phyloP scores from a whole-genome alignment of 1,139 yeast species.

The Sugiyamaella grinbergsii region DNA sequence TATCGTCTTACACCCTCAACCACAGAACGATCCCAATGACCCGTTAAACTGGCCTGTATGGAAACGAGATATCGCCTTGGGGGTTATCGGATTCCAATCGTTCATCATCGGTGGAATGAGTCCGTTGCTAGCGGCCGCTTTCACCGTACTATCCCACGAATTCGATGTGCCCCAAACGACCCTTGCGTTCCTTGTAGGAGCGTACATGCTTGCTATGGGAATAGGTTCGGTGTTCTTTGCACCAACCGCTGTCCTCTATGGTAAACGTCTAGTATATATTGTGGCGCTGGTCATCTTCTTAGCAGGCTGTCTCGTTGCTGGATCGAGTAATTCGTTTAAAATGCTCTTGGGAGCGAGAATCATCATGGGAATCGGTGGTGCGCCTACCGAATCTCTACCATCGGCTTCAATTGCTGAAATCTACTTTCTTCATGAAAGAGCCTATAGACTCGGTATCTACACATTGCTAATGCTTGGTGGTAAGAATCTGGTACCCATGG shows the following conservation, averaged over 20 bases:
- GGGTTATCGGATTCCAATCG: constrained; percentile 59
- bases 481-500: constrained; percentile 59
- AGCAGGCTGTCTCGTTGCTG: constrained; percentile 60
- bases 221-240: constrained; percentile 60
- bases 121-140: constrained; percentile 62
- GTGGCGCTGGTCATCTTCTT: constrained; percentile 53
- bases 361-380: constrained; percentile 59
- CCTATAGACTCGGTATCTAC: constrained; percentile 63
- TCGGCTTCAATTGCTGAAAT: constrained; percentile 65
- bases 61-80: constrained; percentile 57
- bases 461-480: constrained; percentile 65
- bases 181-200: constrained; percentile 60
- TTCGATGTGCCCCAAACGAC: constrained; percentile 49
- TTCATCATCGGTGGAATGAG: constrained; percentile 67
- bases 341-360: constrained; percentile 60
- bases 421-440: constrained; percentile 65
- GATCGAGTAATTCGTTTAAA: constrained; percentile 51
- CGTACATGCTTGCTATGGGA: constrained; percentile 61
- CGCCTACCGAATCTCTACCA: constrained; percentile 65
- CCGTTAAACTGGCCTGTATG: constrained; percentile 73
- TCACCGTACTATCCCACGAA: constrained; percentile 48
- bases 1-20: constrained; percentile 69
- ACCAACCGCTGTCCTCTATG: constrained; percentile 60
- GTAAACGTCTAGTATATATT: constrained; percentile 60
- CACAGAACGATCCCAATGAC: constrained; percentile 73